Evolutionary conservation across 306 rosid genomes (phyloP).

Genomic region (Cercis canadensis): DNA sequence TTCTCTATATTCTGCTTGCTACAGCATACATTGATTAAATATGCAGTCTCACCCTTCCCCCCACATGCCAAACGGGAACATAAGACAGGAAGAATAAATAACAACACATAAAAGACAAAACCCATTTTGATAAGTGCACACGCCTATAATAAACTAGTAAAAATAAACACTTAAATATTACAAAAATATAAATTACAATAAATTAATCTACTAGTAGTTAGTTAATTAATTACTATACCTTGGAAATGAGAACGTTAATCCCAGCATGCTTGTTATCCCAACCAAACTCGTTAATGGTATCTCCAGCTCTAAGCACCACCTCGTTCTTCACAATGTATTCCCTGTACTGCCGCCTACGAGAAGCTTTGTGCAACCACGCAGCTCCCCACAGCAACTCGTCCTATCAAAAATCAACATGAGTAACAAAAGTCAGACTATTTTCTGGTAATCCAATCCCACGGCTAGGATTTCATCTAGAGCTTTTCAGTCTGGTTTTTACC

Average conservation of each 20-base stretch:
- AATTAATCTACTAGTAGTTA: background rate
- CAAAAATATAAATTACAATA: background rate
- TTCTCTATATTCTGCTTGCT: constrained; percentile 30
- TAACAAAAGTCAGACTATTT: no score
- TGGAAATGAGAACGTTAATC: constrained; percentile 88
- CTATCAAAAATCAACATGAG: constrained; percentile 35
- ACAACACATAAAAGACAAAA: constrained; percentile 50
- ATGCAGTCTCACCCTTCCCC: background rate
- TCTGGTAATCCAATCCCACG: constrained; percentile 42
- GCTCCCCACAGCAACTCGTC: constrained; percentile 98
- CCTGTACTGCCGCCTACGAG: constrained; percentile 82
- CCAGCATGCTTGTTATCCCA: constrained; percentile 99
- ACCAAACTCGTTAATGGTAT: constrained; percentile 96
- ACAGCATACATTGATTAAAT: constrained; percentile 37
- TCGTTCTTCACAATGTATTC: constrained; percentile 91
- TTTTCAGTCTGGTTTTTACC: constrained; percentile 44
- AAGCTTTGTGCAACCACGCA: constrained; percentile 97
- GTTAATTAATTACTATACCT: constrained; percentile 48
- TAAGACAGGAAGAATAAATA: constrained; percentile 46
- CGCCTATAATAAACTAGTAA: background rate
- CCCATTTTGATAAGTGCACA: constrained; percentile 32
- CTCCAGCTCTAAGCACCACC: constrained; percentile 89
- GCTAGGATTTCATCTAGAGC: background rate
- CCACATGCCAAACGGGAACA: constrained; percentile 54
- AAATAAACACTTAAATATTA: no score